Evolutionary conservation across 2,329 filamentous ascomycete species (phyloP).

Genomic region (Neofusicoccum laricinum): DNA sequence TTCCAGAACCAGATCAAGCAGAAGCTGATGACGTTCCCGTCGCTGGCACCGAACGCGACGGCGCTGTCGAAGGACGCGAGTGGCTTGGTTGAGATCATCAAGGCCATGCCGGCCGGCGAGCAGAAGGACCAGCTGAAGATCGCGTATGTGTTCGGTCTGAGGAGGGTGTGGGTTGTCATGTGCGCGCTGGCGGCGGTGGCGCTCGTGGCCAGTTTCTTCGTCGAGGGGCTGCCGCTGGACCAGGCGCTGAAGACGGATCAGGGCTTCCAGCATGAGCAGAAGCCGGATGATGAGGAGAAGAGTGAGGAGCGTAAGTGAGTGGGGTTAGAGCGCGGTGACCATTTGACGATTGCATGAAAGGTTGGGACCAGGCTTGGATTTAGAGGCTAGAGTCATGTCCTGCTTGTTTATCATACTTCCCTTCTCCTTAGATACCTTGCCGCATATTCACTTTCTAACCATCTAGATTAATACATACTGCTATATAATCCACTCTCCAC

Average conservation of each 20-base stretch:
- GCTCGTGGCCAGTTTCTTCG: constrained; percentile 51
- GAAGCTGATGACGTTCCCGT: constrained; percentile 48
- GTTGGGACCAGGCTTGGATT: too few species aligned
- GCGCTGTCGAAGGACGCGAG: constrained; percentile 58
- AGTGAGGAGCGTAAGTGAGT: neutral
- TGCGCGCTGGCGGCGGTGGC: constrained; percentile 52
- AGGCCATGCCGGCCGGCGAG: constrained; percentile 45
- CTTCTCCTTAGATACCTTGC: too few species aligned
- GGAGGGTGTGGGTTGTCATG: constrained; percentile 57
- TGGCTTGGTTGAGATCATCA: constrained; percentile 58
- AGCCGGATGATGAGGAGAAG: neutral
- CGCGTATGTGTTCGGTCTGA: constrained; percentile 53
- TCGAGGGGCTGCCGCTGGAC: constrained; percentile 48
- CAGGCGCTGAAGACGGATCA: constrained; percentile 48
- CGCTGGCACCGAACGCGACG: constrained; percentile 46
- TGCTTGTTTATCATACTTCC: too few species aligned
- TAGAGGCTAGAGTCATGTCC: too few species aligned
- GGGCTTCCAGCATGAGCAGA: constrained; percentile 33
- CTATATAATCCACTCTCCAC: too few species aligned
- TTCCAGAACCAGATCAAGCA: constrained; percentile 64
- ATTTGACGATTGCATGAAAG: too few species aligned
- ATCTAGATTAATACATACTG: too few species aligned
- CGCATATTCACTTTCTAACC: too few species aligned
- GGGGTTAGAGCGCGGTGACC: too few species aligned
- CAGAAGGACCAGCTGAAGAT: constrained; percentile 42